Percentiles rank a stretch among this genome's conserved stretches.
Evolutionary conservation across 257 asterid species (phyloP).

Genomic region (Osmanthus fragrans): DNA sequence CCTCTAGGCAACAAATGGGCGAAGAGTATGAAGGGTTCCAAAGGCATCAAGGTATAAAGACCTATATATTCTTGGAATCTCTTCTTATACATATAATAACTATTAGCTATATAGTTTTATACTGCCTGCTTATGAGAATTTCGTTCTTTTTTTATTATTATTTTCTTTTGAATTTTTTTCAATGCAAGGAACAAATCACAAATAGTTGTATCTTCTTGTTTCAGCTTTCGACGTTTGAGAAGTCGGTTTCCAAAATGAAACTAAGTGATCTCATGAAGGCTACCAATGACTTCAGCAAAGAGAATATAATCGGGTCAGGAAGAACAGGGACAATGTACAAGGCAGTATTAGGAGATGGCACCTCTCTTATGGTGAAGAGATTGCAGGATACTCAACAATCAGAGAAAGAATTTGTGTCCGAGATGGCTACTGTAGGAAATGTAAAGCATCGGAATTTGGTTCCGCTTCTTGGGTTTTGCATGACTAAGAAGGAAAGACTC

Average conservation of each 20-base stretch:
- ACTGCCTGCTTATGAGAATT: background rate
- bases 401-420: constrained; percentile 44
- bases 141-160: too few species aligned
- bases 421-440: constrained; percentile 43
- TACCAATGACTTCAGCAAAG: constrained; percentile 34
- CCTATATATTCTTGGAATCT: background rate
- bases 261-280: constrained; percentile 48
- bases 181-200: background rate
- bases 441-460: constrained; percentile 42
- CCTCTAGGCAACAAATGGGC: constrained; percentile 56
- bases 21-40: constrained; percentile 48
- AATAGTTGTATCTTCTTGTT: constrained; percentile 5
- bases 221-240: constrained; percentile 47
- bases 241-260: constrained; percentile 46
- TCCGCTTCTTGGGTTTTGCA: constrained; percentile 46
- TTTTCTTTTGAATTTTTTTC: background rate
- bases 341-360: constrained; percentile 42
- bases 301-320: constrained; percentile 39
- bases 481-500: constrained; percentile 39
- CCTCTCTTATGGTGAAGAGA: constrained; percentile 44
- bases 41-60: constrained; percentile 42
- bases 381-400: constrained; percentile 42
- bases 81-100: background rate
- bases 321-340: constrained; percentile 41
- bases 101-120: background rate